Percentiles rank a stretch among this genome's conserved stretches.
Conservation (phyloP, 2,329 filamentous ascomycete genomes). For the Beauveria rudraprayagi region DNA sequence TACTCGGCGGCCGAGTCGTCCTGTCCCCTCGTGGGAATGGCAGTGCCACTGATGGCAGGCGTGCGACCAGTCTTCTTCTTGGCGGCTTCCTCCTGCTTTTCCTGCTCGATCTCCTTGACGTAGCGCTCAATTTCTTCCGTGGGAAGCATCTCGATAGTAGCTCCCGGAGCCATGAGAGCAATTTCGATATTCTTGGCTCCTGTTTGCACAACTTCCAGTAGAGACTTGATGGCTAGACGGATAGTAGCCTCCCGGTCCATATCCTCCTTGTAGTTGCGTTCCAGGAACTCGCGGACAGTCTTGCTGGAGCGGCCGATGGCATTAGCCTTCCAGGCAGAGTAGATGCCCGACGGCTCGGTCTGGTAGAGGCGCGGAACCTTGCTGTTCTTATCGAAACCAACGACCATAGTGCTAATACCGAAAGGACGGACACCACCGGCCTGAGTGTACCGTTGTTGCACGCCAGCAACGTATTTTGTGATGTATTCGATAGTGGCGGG, state of each 20-base stretch:
- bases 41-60: constrained; percentile 60
- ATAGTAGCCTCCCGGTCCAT: constrained; percentile 97
- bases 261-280: constrained; percentile 96
- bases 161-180: constrained; percentile 91
- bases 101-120: constrained; percentile 97
- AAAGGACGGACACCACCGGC: constrained; percentile 98
- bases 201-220: constrained; percentile 96
- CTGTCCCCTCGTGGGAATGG: constrained; percentile 62
- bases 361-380: constrained; percentile 86
- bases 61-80: constrained; percentile 86
- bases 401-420: constrained; percentile 93
- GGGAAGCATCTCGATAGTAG: constrained; percentile 85
- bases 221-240: constrained; percentile 93
- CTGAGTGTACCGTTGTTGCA: constrained; percentile 98
- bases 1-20: constrained; percentile 31
- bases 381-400: constrained; percentile 95
- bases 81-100: constrained; percentile 97
- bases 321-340: constrained; percentile 99
- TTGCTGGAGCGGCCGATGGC: constrained; percentile 98
- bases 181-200: constrained; percentile 99
- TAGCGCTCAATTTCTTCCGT: constrained; percentile 95
- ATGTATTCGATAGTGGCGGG: constrained; percentile 98
- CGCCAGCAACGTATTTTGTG: constrained; percentile 95
- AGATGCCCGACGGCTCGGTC: constrained; percentile 98
- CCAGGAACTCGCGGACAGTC: constrained; percentile 96